Base-by-base conservation (phyloP, 2,329 filamentous ascomycete species). In the Diaporthe sp. region DNA sequence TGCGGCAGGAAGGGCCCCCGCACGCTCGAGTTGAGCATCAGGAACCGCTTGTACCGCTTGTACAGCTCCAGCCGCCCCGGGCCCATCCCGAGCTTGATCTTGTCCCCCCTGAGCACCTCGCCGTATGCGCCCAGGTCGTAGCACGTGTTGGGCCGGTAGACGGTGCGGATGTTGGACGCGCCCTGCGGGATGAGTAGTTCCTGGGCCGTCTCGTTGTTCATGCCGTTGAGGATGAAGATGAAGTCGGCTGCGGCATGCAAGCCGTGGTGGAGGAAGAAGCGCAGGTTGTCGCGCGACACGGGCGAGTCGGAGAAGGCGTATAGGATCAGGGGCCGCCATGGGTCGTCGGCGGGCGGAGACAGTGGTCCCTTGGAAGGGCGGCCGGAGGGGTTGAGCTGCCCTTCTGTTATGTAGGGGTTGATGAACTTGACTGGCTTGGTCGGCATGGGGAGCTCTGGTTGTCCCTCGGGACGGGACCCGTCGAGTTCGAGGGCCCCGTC, bases 161-260 rank as follows among this genome's bases (percentile, higher is more conserved):
- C 78, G 44, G 82, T 72, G 51, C 79, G 78, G 68, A 85, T 79
- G 76, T 86, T 85, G n/a, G 78, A 57, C 46, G 76, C 75, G 25
- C 70, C 75, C 6, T 74, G 44, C 0, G 84, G 83, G 67, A 85
- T 80, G 53, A 72, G 65, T 1, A 80, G 62, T 3, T 65, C 39
- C 53, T 75, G 72, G 2, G 77, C 79, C 8, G 75, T 77, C 49
- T 75, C 73, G 61, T 81, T 78, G 42, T 81, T 81, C 57, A 81
- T 77, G 51, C 84, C 84, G 67, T 85, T 84, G 65, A 85, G 78
- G 73, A 85, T 82, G 77, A 85, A 85, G 75, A 85, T 78, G 76
- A 85, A 85, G 78, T 85, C 84, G 62, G 84, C 84, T 0, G 78
- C 80, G 42, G 75, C 79, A 77, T 85, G 83, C 2, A 86, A 78